Conservation (phyloP, 2,329 filamentous ascomycete species). For the Pestalotiopsis fici region DNA sequence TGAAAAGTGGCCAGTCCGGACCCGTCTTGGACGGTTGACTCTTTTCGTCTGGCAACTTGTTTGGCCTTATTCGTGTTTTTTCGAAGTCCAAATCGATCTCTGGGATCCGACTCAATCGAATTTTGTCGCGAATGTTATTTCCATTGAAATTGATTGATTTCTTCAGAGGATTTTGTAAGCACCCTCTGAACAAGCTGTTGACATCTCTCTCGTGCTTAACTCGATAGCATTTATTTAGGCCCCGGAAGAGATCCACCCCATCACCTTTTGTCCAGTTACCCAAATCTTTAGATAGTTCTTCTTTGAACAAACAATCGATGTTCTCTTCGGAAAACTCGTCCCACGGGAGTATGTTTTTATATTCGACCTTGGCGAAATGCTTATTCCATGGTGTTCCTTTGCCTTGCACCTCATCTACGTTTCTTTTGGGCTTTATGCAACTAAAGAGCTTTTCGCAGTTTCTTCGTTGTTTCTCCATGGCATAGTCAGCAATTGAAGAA, state of each 20-base stretch:
- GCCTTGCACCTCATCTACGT: background rate
- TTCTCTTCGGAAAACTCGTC: background rate
- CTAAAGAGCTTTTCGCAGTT: background rate
- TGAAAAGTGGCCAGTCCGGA: background rate
- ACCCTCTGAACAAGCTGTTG: background rate
- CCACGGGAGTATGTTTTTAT: background rate
- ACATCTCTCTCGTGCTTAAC: background rate
- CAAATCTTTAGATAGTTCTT: background rate
- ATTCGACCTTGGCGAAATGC: background rate
- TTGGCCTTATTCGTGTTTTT: background rate
- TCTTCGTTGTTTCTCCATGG: background rate
- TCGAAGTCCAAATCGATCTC: background rate
- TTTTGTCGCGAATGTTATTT: background rate
- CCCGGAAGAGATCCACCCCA: too few relatives aligned
- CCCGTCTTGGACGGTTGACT: background rate
- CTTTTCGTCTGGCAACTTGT: background rate
- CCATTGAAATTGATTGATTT: background rate
- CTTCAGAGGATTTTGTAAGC: background rate
- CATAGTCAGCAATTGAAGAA: background rate
- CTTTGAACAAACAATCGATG: background rate
- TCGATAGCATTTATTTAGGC: background rate
- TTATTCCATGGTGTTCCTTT: background rate
- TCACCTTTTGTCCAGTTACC: background rate
- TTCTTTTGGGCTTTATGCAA: background rate
- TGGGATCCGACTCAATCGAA: background rate